Percentiles rank a stretch among this genome's conserved stretches.
Conservation (phyloP, 1,139 yeast genomes). For the Hanseniaspora sp. region DNA sequence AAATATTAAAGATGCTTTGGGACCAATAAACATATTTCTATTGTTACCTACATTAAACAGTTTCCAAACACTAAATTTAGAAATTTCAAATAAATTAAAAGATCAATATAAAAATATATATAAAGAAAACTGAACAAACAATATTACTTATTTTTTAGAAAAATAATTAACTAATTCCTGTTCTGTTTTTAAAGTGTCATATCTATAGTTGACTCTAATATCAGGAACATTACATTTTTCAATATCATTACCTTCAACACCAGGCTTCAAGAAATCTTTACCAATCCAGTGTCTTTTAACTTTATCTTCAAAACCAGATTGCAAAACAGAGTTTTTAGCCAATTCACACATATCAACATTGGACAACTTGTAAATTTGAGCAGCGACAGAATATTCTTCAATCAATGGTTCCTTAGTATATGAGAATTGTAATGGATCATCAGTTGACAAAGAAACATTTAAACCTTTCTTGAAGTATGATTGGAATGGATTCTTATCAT, state of each 20-base stretch:
- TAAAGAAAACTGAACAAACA: background rate
- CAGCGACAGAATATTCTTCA: slow-evolving; percentile 95
- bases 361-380: slow-evolving; percentile 86
- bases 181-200: slow-evolving; percentile 71
- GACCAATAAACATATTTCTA: background rate
- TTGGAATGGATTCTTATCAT: slow-evolving; percentile 88
- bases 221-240: slow-evolving; percentile 93
- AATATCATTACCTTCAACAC: slow-evolving; percentile 71
- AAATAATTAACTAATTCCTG: slow-evolving; percentile 59
- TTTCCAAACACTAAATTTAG: background rate
- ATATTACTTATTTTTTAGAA: slow-evolving; percentile 20
- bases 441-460: slow-evolving; percentile 83
- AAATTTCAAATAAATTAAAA: background rate
- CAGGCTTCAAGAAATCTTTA: slow-evolving; percentile 46
- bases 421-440: slow-evolving; percentile 90
- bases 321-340: slow-evolving; percentile 71
- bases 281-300: slow-evolving; percentile 93
- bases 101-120: background rate
- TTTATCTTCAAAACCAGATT: slow-evolving; percentile 81
- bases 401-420: slow-evolving; percentile 96
- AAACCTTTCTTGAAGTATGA: slow-evolving; percentile 83
- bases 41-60: slow-evolving; percentile 6
- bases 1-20: slow-evolving; percentile 6
- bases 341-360: slow-evolving; percentile 94
- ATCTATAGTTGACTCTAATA: slow-evolving; percentile 69